Evolutionary conservation across 176 grass and related monocot species (phyloP), one percentile per base, ranked within the genome.

Genomic region (Thalia dealbata): DNA sequence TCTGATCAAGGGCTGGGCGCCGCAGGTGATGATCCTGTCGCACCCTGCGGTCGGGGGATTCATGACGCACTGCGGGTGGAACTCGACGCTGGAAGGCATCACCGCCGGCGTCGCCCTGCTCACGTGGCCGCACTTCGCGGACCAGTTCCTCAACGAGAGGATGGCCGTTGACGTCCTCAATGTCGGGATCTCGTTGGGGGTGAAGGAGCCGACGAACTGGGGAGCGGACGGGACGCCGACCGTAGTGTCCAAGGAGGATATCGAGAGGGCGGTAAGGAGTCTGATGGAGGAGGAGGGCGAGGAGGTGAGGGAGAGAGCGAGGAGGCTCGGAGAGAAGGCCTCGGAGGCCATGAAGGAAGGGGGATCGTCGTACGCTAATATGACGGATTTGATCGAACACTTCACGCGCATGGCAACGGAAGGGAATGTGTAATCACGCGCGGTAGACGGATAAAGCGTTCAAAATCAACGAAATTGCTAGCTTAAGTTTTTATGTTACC

Each of bases 51-150:
- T 85, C 2, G 88, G 83, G n/a, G 83, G 83, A 4, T 96, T 91
- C 61, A 2, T 96, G 79, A 96, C 92, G 38, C 86, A 96, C 76
- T 87, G 92, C 4, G 92, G 92, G 23, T 96, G 92, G 92, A 87
- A 90, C 1, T 96, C 92, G 12, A 89, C 81, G 5, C 62, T 91
- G 67, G 92, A 96, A 81, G 67, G 54, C 54, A 58, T 58, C 54
- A 9, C 54, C 19, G 54, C 54, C 18, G 85, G 87, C 41, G 78
- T 91, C 58, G 87, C 87, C 15, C 69, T 91, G n/a, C 50, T 96
- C 42, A 91, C 87, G 0, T 95, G 87, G 87, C 91, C 91, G 65
- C 80, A 80, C 3, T 85, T 91, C 41, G 67, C 61, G 14, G 87
- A 95, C 63, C 87, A 95, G 69, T 91, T 95, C 78, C 52, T 86